Evolutionary conservation across 768 basidiomycete species (phyloP), one percentile per base, ranked within the genome.

Genomic region (Mycena latifolia): DNA sequence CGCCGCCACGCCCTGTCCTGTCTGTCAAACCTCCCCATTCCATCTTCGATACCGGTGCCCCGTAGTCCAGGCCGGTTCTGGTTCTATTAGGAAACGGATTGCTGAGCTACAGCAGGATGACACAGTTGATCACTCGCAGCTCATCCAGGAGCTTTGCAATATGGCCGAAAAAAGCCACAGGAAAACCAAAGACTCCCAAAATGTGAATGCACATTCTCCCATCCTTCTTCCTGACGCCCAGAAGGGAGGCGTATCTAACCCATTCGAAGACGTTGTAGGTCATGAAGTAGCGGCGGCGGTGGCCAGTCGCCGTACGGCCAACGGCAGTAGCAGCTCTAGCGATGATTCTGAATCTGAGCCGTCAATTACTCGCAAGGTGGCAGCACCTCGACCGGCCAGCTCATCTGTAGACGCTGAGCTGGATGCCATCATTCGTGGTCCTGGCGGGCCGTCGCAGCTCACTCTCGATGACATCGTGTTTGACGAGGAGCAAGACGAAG

Each of bases 21-120:
- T 87, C 24, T 90, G 89, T 73, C 74, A 77, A 22, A 74, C 74
- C 48, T 66, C 69, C 5, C 82, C 85, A 9, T 77, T 79, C 41
- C 89, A 90, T 66, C 75, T 80, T 56, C 83, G 82, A n/a, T 79
- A 79, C 54, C 74, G 73, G 47, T 90, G 89, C 72, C 85, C 86
- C 7, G 73, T 82, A 25, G 77, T 90, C 27, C 63, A 77, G 27
- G 79, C 78, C 39, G 85, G 86, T 12, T 71, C 82, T 0, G 74
- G 76, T 10, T 73, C 81, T 10, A 80, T 90, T 69, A 78, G 76
- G 65, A 76, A 75, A 54, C 85, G 87, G 57, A 73, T 90, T 46
- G 74, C 71, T 10, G 82, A 86, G 65, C 74, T 89, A 22, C 75
- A 78, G 69, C 66, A 76, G 70, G 66, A 71, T 53, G 76, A 71